These are phyloP conservation scores for Penicillium herquei DNA, from an alignment of 495 filamentous ascomycete genomes.

Conservation along the genomic window DNA sequence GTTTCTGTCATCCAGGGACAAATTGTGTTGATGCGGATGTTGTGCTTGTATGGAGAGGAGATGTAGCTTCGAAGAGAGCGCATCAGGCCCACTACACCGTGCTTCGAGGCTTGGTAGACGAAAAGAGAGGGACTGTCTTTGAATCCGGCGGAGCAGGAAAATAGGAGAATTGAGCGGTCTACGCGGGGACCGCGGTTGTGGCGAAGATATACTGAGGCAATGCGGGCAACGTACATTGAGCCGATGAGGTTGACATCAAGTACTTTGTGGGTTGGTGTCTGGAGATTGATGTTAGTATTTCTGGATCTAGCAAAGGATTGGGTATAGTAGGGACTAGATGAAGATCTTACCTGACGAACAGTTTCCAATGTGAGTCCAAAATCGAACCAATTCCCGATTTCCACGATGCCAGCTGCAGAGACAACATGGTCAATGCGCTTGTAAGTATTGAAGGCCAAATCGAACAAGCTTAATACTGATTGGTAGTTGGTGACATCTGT, in stretches of 20 bases:
- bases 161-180: constrained; percentile 48
- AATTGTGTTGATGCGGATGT: constrained; percentile 51
- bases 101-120: constrained; percentile 50
- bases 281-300: constrained; percentile 23
- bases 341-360: constrained; percentile 31
- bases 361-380: constrained; percentile 36
- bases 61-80: constrained; percentile 43
- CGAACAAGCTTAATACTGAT: constrained; percentile 44
- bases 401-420: constrained; percentile 50
- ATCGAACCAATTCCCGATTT: constrained; percentile 46
- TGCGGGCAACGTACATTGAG: constrained; percentile 44
- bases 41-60: constrained; percentile 34
- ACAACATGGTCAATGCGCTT: constrained; percentile 52
- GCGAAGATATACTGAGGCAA: constrained; percentile 47
- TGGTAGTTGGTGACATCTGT: constrained; percentile 49
- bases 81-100: constrained; percentile 51
- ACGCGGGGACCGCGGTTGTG: constrained; percentile 36
- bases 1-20: constrained; percentile 56
- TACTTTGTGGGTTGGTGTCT: constrained; percentile 43
- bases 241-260: constrained; percentile 52
- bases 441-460: constrained; percentile 42
- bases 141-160: constrained; percentile 47
- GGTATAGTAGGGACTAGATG: not conserved
- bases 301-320: not conserved
- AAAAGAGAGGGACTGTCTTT: constrained; percentile 46